Conservation (phyloP, 768 basidiomycete genomes). For the Pleurotus platypus region DNA sequence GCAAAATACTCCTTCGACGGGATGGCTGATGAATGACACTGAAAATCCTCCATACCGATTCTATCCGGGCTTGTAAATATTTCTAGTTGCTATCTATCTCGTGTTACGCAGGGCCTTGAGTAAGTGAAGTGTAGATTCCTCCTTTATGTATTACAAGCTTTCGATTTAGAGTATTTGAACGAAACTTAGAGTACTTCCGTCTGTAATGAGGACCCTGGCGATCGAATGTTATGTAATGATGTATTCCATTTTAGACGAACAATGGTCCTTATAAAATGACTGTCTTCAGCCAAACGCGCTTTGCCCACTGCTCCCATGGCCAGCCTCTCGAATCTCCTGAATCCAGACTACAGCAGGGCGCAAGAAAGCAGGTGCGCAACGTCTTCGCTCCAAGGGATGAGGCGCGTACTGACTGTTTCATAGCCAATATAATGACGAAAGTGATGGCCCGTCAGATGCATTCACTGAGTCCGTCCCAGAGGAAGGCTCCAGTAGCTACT, state of each 20-base stretch:
- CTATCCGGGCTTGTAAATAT: background rate
- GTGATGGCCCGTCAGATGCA: conserved; percentile 16
- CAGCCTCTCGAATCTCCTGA: conserved; percentile 51
- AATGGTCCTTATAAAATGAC: conserved; percentile 14
- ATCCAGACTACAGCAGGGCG: conserved; percentile 43
- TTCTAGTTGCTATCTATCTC: background rate
- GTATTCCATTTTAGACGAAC: conserved; percentile 11
- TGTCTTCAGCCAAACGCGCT: conserved; percentile 7
- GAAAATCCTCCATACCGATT: background rate
- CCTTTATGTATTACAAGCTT: too few relatives aligned
- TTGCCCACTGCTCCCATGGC: conserved; percentile 37
- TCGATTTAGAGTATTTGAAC: too few relatives aligned
- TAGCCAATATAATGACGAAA: background rate
- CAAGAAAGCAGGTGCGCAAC: conserved; percentile 37
- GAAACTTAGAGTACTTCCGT: too few relatives aligned
- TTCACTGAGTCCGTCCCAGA: conserved; percentile 18
- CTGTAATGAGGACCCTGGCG: too few relatives aligned
- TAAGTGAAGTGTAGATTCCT: too few relatives aligned
- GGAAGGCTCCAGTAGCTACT: conserved; percentile 15
- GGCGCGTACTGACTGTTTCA: too few relatives aligned
- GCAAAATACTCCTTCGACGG: background rate
- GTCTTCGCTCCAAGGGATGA: background rate
- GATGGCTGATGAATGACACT: conserved; percentile 4
- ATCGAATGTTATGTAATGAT: conserved; percentile 12
- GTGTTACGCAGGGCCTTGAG: too few relatives aligned